Conservation (phyloP, 768 basidiomycete species). For the Mycena vulgaris region DNA sequence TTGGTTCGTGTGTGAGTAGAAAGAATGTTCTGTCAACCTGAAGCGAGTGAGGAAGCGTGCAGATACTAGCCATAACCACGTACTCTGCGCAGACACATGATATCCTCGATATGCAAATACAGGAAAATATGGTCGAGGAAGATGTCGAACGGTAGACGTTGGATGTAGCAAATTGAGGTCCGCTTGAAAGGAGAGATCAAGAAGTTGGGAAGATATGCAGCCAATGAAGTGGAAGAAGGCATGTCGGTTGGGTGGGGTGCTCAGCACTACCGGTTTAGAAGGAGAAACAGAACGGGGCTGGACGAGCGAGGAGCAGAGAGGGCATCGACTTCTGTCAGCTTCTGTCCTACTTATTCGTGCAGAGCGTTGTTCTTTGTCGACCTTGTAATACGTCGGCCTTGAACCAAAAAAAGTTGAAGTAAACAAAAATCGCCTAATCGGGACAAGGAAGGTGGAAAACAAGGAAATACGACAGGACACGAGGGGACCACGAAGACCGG, state of each 20-base stretch:
- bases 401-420: slow-evolving; percentile 27
- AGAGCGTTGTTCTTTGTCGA: slow-evolving; percentile 1
- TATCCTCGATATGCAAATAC: slow-evolving; percentile 61
- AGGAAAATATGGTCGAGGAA: slow-evolving; percentile 61
- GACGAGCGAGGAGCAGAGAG: slow-evolving; percentile 1
- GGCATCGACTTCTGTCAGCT: background rate
- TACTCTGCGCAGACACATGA: slow-evolving; percentile 63
- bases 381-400: slow-evolving; percentile 30
- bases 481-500: too few relatives aligned
- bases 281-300: background rate
- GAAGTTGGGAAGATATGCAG: slow-evolving; percentile 42
- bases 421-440: slow-evolving; percentile 20
- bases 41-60: background rate
- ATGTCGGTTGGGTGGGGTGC: slow-evolving; percentile 23
- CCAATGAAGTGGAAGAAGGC: slow-evolving; percentile 29
- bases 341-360: slow-evolving; percentile 22
- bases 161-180: slow-evolving; percentile 43
- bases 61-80: slow-evolving; percentile 20
- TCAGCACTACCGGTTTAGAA: slow-evolving; percentile 33
- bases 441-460: slow-evolving; percentile 25
- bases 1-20: slow-evolving; percentile 75
- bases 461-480: too few relatives aligned
- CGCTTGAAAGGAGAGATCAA: slow-evolving; percentile 39
- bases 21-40: slow-evolving; percentile 75
- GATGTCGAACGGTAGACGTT: slow-evolving; percentile 56